A percentile compares a stretch with the other conserved stretches of the same genome.
These are phyloP conservation scores for Colletotrichum destructivum DNA, from an alignment of 2,329 filamentous ascomycete genomes.

Conservation along the genomic window DNA sequence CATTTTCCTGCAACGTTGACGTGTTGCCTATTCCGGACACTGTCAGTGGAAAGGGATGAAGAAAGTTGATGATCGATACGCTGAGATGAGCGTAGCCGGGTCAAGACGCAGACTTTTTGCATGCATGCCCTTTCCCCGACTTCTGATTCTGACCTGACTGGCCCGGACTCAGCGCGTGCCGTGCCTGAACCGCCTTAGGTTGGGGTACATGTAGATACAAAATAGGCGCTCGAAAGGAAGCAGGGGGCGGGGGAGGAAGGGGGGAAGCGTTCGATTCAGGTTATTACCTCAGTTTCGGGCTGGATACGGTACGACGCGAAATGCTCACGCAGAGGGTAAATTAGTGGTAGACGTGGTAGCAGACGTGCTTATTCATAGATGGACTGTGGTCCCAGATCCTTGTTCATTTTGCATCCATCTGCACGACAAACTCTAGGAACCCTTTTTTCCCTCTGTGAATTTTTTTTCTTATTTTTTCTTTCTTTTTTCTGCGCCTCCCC, in stretches of 20 bases:
- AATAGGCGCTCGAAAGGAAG: not conserved
- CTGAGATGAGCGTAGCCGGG: slow-evolving; percentile 11
- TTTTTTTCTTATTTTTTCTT: not conserved
- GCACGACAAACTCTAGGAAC: not conserved
- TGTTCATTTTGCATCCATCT: slow-evolving; percentile 2
- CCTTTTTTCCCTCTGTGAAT: not conserved
- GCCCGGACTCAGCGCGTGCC: slow-evolving; percentile 5
- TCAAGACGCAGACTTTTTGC: slow-evolving; percentile 19
- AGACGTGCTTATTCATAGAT: slow-evolving; percentile 11
- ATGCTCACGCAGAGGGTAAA: not conserved
- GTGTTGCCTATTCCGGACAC: not conserved
- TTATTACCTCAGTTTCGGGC: slow-evolving; percentile 13
- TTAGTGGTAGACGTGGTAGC: slow-evolving; percentile 19
- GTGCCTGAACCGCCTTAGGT: slow-evolving; percentile 16
- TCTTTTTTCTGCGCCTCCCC: not conserved
- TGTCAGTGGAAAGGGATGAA: not conserved
- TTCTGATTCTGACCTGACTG: slow-evolving; percentile 15
- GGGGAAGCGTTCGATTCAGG: slow-evolving; percentile 18
- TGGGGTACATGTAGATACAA: slow-evolving; percentile 23
- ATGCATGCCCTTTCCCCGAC: slow-evolving; percentile 20
- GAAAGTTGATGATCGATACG: not conserved
- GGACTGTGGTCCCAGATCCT: not conserved
- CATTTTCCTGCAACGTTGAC: slow-evolving; percentile 1
- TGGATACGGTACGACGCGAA: not conserved
- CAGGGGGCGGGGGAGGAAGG: not conserved